phyloP scores from a whole-genome alignment of 2,329 filamentous ascomycete species.

The Colletotrichum tamarilloi region DNA sequence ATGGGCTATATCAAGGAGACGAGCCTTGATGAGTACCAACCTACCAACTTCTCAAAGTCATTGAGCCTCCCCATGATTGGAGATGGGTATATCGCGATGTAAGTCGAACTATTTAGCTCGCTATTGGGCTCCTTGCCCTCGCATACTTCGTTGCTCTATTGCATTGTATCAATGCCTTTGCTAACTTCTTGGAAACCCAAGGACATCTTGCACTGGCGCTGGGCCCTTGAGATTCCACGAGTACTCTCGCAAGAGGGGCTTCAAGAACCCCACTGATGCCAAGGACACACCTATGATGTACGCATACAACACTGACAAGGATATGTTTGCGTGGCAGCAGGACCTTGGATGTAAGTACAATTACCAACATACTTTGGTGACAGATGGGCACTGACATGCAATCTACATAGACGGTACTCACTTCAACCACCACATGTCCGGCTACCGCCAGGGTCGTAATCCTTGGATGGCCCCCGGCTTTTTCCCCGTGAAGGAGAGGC shows the following conservation, averaged over 20 bases:
- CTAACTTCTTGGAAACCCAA: not conserved
- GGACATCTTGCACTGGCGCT: conserved; percentile 30
- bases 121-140: not conserved
- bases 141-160: not conserved
- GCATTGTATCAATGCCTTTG: not conserved
- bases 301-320: conserved; percentile 48
- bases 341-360: conserved; percentile 25
- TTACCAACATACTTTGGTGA: not conserved
- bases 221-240: conserved; percentile 43
- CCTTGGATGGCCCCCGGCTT: conserved; percentile 47
- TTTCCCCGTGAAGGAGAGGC: conserved; percentile 46
- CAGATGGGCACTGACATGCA: not conserved
- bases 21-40: conserved; percentile 47
- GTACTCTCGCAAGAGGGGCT: conserved; percentile 43
- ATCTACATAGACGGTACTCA: conserved; percentile 29
- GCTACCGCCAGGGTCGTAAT: conserved; percentile 46
- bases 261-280: conserved; percentile 44
- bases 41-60: conserved; percentile 51
- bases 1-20: conserved; percentile 53
- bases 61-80: conserved; percentile 48
- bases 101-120: conserved; percentile 21
- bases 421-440: conserved; percentile 53
- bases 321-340: conserved; percentile 49
- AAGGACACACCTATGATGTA: conserved; percentile 44
- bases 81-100: conserved; percentile 47